A percentile compares a stretch with the other conserved stretches of the same genome.
phyloP scores from a whole-genome alignment of 2,329 filamentous ascomycete genomes.

The Chaetomium globosum region DNA sequence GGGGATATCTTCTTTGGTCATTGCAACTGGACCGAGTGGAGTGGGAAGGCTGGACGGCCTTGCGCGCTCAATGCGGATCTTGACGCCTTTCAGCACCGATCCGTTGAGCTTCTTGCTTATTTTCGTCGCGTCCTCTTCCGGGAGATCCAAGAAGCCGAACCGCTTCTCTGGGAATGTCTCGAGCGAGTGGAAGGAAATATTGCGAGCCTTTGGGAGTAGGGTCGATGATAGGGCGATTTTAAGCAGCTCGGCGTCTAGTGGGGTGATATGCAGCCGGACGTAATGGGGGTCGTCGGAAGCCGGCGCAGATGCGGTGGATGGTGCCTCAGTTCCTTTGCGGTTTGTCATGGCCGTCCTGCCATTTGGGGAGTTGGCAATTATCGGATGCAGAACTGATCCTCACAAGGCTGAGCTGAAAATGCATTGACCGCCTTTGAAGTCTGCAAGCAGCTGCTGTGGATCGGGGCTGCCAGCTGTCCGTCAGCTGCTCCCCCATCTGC shows the following conservation, averaged over 20 bases:
- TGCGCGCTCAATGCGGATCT: slow-evolving; percentile 82
- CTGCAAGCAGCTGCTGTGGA: not conserved
- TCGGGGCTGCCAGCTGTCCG: not conserved
- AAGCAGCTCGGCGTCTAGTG: slow-evolving; percentile 75
- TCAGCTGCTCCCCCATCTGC: not conserved
- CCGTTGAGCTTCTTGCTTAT: slow-evolving; percentile 90
- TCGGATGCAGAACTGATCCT: not conserved
- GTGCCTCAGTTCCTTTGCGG: not conserved
- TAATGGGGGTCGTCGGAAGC: slow-evolving; percentile 38
- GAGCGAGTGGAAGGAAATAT: slow-evolving; percentile 84
- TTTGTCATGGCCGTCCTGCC: slow-evolving; percentile 23
- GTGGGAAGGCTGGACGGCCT: slow-evolving; percentile 60
- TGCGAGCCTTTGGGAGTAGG: slow-evolving; percentile 66
- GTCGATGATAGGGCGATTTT: slow-evolving; percentile 70
- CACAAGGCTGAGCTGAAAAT: not conserved
- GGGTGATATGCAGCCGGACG: slow-evolving; percentile 81
- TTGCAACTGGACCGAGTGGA: slow-evolving; percentile 33
- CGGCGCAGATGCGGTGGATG: not conserved
- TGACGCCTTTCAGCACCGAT: slow-evolving; percentile 77
- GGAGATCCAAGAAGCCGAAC: slow-evolving; percentile 89
- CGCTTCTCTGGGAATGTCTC: slow-evolving; percentile 86
- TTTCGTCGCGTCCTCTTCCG: slow-evolving; percentile 80
- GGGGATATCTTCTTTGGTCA: slow-evolving; percentile 41
- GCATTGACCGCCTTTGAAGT: slow-evolving; percentile 12
- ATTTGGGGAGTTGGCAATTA: not conserved